A percentile compares a stretch with the other conserved stretches of the same genome.
Conservation (phyloP, 2,329 filamentous ascomycete genomes). For the Penicillium sp. region DNA sequence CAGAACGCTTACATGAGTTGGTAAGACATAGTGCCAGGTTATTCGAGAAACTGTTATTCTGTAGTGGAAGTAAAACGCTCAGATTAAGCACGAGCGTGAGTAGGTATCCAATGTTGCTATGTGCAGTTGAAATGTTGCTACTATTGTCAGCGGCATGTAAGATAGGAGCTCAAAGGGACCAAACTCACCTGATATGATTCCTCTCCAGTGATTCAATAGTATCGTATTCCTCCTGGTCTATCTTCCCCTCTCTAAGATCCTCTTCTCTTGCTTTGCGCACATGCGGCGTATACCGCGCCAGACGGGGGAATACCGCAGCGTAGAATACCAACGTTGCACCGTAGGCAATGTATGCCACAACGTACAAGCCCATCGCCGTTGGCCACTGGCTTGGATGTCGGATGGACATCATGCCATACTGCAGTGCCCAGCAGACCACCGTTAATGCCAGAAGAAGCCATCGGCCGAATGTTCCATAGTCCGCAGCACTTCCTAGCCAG, state of each 20-base stretch:
- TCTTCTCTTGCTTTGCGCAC: constrained; percentile 44
- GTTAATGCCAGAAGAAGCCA: constrained; percentile 44
- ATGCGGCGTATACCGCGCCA: constrained; percentile 43
- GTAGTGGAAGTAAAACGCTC: constrained; percentile 40
- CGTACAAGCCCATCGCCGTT: constrained; percentile 42
- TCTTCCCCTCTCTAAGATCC: constrained; percentile 41
- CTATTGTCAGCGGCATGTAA: constrained; percentile 2
- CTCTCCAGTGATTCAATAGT: constrained; percentile 43
- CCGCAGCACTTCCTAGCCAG: constrained; percentile 43
- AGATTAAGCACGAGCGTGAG: constrained; percentile 41
- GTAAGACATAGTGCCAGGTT: constrained; percentile 43
- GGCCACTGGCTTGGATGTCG: constrained; percentile 41
- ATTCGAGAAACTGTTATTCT: constrained; percentile 38
- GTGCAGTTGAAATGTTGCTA: constrained; percentile 44
- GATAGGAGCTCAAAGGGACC: not conserved
- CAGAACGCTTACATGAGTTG: constrained; percentile 38
- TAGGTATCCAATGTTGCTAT: constrained; percentile 45
- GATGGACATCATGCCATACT: constrained; percentile 44
- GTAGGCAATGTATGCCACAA: constrained; percentile 42
- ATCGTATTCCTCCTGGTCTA: constrained; percentile 40
- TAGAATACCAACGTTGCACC: constrained; percentile 45
- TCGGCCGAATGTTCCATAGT: constrained; percentile 44
- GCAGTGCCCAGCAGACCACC: constrained; percentile 42
- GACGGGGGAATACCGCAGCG: constrained; percentile 41
- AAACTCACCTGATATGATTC: constrained; percentile 40